These are phyloP conservation scores for Rubia balearica DNA, from an alignment of 305 asterid species.

Conservation along the genomic window DNA sequence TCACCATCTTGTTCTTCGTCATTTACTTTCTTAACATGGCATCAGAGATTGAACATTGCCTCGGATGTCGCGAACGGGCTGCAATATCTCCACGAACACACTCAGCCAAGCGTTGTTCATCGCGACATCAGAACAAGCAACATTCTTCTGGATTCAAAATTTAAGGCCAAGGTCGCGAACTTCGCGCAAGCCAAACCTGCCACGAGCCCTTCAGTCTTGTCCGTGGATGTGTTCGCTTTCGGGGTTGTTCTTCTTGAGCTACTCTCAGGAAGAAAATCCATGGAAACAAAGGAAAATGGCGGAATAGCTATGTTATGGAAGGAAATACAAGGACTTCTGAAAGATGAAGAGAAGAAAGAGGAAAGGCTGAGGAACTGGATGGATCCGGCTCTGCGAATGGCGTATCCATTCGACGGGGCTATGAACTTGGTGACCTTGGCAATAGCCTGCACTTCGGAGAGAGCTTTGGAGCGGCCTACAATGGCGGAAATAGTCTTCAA, in stretches of 20 bases:
- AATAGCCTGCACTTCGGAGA: slow-evolving; percentile 56
- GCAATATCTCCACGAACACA: slow-evolving; percentile 74
- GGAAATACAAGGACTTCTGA: slow-evolving; percentile 48
- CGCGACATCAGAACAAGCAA: slow-evolving; percentile 50
- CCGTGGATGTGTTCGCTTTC: slow-evolving; percentile 64
- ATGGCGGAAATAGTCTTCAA: slow-evolving; percentile 65
- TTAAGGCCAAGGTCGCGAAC: slow-evolving; percentile 59
- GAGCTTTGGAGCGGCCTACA: slow-evolving; percentile 47
- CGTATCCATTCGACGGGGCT: slow-evolving; percentile 55
- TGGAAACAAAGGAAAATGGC: slow-evolving; percentile 44
- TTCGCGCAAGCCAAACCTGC: slow-evolving; percentile 51
- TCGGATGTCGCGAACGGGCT: slow-evolving; percentile 73
- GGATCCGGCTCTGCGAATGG: slow-evolving; percentile 38
- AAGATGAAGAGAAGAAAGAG: slow-evolving; percentile 37
- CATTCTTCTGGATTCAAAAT: slow-evolving; percentile 60
- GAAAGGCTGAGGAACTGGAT: slow-evolving; percentile 59
- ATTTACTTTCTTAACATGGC: slow-evolving; percentile 37
- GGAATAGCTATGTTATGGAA: slow-evolving; percentile 49
- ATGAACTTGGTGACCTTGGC: slow-evolving; percentile 57
- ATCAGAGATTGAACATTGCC: slow-evolving; percentile 51
- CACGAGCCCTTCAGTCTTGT: slow-evolving; percentile 37
- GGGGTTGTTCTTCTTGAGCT: slow-evolving; percentile 67
- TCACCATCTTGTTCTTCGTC: slow-evolving; percentile 22
- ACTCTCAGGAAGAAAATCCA: slow-evolving; percentile 56
- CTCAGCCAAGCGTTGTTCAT: slow-evolving; percentile 65